Evolutionary conservation across 352 stramenopile genomes (phyloP).

Genomic region (Pythium phragmitis): DNA sequence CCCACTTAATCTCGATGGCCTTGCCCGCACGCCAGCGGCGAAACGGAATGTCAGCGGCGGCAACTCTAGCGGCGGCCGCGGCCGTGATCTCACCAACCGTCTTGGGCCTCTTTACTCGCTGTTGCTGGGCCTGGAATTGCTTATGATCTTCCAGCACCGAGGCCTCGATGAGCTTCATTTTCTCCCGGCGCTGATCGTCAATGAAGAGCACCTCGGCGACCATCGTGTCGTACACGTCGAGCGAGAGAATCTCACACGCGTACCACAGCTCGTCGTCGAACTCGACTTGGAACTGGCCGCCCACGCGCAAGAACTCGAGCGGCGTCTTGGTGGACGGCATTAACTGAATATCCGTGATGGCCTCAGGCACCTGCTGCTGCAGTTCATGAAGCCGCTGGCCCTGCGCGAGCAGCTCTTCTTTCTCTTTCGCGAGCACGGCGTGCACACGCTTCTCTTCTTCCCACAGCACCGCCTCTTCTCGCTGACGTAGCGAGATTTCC

Average conservation of each 20-base stretch:
- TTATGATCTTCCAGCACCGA: conserved; percentile 30
- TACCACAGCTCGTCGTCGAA: conserved; percentile 79
- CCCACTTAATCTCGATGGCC: conserved; percentile 69
- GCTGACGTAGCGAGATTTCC: conserved; percentile 39
- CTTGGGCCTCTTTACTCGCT: conserved; percentile 26
- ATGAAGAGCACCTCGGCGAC: conserved; percentile 63
- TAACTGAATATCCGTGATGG: conserved; percentile 50
- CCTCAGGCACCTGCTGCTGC: conserved; percentile 66
- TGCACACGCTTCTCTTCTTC: conserved; percentile 49
- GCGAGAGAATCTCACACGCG: conserved; percentile 45
- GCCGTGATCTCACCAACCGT: conserved; percentile 49
- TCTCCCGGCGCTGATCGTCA: conserved; percentile 63
- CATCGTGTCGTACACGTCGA: conserved; percentile 62
- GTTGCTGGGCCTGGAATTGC: conserved; percentile 27
- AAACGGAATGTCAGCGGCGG: conserved; percentile 49
- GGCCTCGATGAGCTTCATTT: conserved; percentile 57
- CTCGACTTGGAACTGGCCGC: conserved; percentile 59
- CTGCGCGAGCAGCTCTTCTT: conserved; percentile 38
- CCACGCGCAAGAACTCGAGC: conserved; percentile 64
- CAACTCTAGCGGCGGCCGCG: conserved; percentile 40
- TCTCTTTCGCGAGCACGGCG: conserved; percentile 42
- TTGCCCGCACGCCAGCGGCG: conserved; percentile 65
- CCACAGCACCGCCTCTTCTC: conserved; percentile 51
- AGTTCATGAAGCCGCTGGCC: conserved; percentile 45
- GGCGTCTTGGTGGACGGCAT: conserved; percentile 48